A percentile compares a stretch with the other conserved stretches of the same genome.
Conservation (phyloP, 2,329 filamentous ascomycete genomes). For the Colletotrichum sp. region DNA sequence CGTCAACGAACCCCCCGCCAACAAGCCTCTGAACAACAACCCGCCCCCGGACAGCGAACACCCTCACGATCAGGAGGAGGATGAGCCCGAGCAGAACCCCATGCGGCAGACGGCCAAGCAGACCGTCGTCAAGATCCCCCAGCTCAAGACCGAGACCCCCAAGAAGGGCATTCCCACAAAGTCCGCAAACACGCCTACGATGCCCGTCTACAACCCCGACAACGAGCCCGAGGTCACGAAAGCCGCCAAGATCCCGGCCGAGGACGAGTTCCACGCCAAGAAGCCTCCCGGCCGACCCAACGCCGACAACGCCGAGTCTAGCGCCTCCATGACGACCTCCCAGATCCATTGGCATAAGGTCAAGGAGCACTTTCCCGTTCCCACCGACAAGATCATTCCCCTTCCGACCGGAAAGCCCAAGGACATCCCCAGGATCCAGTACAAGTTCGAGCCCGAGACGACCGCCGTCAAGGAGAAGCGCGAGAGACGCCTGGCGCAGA, state of each 20-base stretch:
- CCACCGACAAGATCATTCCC: conserved; percentile 70
- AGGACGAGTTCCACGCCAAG: conserved; percentile 22
- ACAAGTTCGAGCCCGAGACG: conserved; percentile 71
- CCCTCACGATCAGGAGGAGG: conserved; percentile 14
- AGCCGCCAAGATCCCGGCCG: neutral
- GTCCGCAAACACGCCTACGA: neutral
- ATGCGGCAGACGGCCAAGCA: conserved; percentile 14
- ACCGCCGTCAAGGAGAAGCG: conserved; percentile 65
- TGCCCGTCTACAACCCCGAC: conserved; percentile 9
- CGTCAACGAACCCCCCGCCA: neutral
- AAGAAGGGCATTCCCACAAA: conserved; percentile 7
- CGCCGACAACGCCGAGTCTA: conserved; percentile 26
- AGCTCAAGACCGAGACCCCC: conserved; percentile 10
- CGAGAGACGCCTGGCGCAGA: conserved; percentile 64
- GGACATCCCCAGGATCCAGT: conserved; percentile 78
- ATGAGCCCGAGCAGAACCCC: conserved; percentile 17
- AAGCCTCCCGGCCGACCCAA: conserved; percentile 23
- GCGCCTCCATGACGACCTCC: neutral
- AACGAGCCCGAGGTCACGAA: conserved; percentile 8
- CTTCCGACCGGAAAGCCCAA: conserved; percentile 76
- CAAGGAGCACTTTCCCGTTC: conserved; percentile 79
- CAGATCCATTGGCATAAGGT: conserved; percentile 75
- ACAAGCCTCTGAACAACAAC: conserved; percentile 13
- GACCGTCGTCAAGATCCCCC: conserved; percentile 18
- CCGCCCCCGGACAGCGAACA: conserved; percentile 17